Base-by-base conservation (phyloP, 495 filamentous ascomycete species). In the Acidiella bohemica region DNA sequence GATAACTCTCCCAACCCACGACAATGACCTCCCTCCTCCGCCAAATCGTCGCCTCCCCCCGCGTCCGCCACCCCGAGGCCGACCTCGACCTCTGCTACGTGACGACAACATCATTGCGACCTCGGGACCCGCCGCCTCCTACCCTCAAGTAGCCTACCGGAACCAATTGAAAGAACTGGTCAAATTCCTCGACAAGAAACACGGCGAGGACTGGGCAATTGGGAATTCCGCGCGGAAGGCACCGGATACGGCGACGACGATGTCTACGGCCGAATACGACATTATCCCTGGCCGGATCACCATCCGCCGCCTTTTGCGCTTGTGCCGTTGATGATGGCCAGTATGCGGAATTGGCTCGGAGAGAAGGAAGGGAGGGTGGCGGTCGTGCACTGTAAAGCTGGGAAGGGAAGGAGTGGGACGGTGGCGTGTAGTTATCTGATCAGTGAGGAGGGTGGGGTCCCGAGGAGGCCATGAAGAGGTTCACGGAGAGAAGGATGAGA, bases 261-360 rank as follows among this genome's bases (percentile, higher is more conserved):
- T 41, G 86, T 97, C 1, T 82, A 87, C 53, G 67, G 71, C 21
- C 65, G 86, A 0, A 76, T 96, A 33, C 71, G 78, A 46, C 90
- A 96, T 62, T 95, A 81, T 50, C 90, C 90, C 1, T 97, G 82
- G 72, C 92, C 92, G 0, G 90, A 97, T 57, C 90, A 97, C 55
- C 90, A 96, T 57, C 92, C 90, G 22, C 90, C 90, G 42, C 90
- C 92, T 3, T 96, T 97, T 53, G 70, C 73, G 22, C 61, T 94
- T 11, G 78, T 96, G 17, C 87, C 85, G 1, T 66, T 78, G 53
- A 83, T 94, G n/a, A 72, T 94, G 67, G 85, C 72, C 5, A 78
- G 79, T 47, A 94, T 96, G 86, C 70, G 80, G 36, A 78, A 85
- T 41, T 94, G 86, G 85, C 54, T 93, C 25, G 61, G 71, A 19